Base-by-base conservation (phyloP, 139 green algal genomes). In the Asterochloris sp. region DNA sequence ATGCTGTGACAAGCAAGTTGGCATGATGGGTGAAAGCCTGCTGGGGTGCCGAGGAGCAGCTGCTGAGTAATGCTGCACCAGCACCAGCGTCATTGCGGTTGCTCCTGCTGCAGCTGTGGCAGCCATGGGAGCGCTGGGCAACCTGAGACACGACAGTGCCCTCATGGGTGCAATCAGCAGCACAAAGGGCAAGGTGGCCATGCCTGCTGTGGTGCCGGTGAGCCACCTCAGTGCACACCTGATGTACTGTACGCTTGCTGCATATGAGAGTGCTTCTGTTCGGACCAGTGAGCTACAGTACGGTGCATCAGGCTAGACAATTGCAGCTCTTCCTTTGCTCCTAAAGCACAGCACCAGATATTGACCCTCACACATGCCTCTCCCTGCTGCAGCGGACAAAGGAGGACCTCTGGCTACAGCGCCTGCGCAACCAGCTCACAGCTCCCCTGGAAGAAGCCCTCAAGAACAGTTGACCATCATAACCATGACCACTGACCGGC, bases 111-210 rank as follows among this genome's bases (percentile, higher is more conserved):
- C 76, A 80, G 76, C 76, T 21, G 21, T 80, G 76, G 24, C 54
- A 54, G 38, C 38, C 9, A 24, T 69, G 60, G 78, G 78, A 47
- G 66, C 78, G 21, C 62, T 83, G 38, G 67, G 78, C 38, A 83
- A 83, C 38, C 24, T 83, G 78, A 76, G 78, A 29, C 67, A 83
- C 68, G 78, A 83, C 38, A 77, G 67, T 24, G 78, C 78, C 67
- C 78, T 83, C n/a, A 83, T 83, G 78, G 78, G 78, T 16, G 78
- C 78, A 28, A 68, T 83, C 28, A 77, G 66, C 66, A 83, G 54
- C 78, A 64, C 47, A 47, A 83, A 83, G 78, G 78, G 78, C 78
- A 76, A 83, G 38, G 47, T 69, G 78, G 68, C 67, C 10, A 16
- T 73, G 66, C 38, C 67, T 26, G 60, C 76, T 23, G 14, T 66